Evolutionary conservation across 306 rosid genomes (phyloP).

Genomic region (Erythrophleum fordii): DNA sequence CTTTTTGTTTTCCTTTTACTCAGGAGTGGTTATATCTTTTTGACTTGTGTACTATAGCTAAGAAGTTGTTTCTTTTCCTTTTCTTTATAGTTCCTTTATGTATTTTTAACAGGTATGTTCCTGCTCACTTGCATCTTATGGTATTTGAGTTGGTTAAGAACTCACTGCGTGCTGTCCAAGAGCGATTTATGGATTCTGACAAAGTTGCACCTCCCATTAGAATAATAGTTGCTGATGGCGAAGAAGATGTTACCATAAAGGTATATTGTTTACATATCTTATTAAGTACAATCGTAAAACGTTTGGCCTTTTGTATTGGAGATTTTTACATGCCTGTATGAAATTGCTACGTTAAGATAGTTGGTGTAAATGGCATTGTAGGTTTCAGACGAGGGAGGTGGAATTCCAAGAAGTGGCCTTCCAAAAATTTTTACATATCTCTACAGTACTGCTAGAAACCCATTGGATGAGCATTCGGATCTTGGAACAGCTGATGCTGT

Average conservation of each 20-base stretch:
- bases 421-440: constrained; percentile 74
- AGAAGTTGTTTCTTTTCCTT: constrained; percentile 23
- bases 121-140: constrained; percentile 95
- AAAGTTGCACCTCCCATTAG: constrained; percentile 71
- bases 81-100: constrained; percentile 17
- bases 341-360: constrained; percentile 13
- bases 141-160: constrained; percentile 96
- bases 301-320: neutral
- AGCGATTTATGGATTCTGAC: constrained; percentile 79
- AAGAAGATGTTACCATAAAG: constrained; percentile 83
- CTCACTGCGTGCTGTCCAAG: constrained; percentile 96
- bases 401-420: constrained; percentile 71
- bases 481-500: constrained; percentile 53
- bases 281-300: neutral
- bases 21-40: constrained; percentile 1
- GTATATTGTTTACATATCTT: constrained; percentile 22
- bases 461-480: constrained; percentile 59
- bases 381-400: constrained; percentile 89
- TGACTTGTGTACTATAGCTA: constrained; percentile 6
- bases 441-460: constrained; percentile 73
- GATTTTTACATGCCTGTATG: neutral
- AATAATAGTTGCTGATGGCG: constrained; percentile 93
- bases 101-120: constrained; percentile 71
- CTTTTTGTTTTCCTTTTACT: neutral
- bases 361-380: constrained; percentile 39